Conservation (phyloP, 1,284 basidiomycete genomes). For the Cutaneotrichosporon sp. region DNA sequence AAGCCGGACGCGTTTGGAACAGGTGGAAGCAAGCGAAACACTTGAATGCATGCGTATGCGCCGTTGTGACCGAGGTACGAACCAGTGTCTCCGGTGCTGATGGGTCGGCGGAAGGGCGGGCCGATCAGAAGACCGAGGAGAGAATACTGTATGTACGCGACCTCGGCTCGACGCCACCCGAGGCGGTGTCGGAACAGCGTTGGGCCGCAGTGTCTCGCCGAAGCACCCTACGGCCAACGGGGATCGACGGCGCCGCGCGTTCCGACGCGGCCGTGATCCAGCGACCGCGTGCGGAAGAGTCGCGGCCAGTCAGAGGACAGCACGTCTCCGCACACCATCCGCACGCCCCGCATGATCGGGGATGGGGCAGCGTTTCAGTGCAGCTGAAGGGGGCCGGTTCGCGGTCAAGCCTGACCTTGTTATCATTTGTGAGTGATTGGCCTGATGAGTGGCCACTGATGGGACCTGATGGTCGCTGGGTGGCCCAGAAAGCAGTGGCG, state of each 20-base stretch:
- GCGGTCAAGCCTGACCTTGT: no score
- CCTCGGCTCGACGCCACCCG: background rate
- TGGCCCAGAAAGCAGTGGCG: constrained; percentile 1
- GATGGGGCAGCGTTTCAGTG: background rate
- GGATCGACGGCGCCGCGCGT: background rate
- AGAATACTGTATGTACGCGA: background rate
- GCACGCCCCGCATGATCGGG: no score
- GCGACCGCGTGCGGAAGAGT: background rate
- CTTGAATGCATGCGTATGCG: no score
- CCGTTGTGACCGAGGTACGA: no score
- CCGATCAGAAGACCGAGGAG: background rate
- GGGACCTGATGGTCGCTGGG: no score
- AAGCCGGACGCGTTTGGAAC: no score
- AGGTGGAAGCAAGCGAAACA: no score
- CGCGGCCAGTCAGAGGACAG: background rate
- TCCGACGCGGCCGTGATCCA: background rate
- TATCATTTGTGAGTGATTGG: background rate
- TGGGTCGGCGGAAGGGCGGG: background rate
- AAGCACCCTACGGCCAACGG: background rate
- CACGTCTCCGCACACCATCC: background rate
- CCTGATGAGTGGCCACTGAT: background rate
- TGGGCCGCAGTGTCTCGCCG: no score
- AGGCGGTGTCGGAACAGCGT: no score
- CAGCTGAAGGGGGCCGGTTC: no score
- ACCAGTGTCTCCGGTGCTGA: no score